phyloP scores from a whole-genome alignment of 352 stramenopile species.

The Phytophthora litchii region DNA sequence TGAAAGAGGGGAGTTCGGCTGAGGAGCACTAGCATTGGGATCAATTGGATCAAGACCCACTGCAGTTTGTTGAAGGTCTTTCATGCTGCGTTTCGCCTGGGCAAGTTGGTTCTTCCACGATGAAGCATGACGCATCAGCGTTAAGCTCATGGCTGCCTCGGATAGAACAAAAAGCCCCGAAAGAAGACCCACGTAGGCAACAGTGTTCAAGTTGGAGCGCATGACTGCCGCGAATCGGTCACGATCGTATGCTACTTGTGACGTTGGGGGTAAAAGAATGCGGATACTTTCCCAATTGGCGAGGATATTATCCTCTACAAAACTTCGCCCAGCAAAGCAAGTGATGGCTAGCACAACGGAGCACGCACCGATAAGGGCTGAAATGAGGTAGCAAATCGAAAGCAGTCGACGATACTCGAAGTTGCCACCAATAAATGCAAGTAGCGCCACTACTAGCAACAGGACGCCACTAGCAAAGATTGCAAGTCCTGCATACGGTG shows the following conservation, averaged over 20 bases:
- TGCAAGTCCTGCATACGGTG: slow-evolving; percentile 74
- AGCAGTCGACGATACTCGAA: slow-evolving; percentile 85
- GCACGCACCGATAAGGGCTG: slow-evolving; percentile 51
- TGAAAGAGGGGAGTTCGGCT: slow-evolving; percentile 13
- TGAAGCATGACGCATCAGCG: slow-evolving; percentile 56
- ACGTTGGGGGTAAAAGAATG: slow-evolving; percentile 69
- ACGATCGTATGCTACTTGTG: slow-evolving; percentile 70
- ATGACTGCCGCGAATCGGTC: slow-evolving; percentile 63
- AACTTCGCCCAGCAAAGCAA: slow-evolving; percentile 56
- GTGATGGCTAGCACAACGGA: slow-evolving; percentile 60
- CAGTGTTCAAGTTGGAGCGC: slow-evolving; percentile 57
- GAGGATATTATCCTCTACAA: slow-evolving; percentile 62
- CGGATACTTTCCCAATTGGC: slow-evolving; percentile 64
- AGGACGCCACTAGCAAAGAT: slow-evolving; percentile 62
- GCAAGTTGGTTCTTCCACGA: slow-evolving; percentile 63
- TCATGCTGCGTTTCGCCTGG: slow-evolving; percentile 56
- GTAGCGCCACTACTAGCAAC: slow-evolving; percentile 58
- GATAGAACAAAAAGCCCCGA: slow-evolving; percentile 63
- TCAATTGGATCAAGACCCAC: slow-evolving; percentile 17
- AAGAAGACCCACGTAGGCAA: slow-evolving; percentile 65
- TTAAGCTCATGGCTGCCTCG: slow-evolving; percentile 56
- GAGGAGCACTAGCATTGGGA: background rate
- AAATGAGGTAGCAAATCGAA: slow-evolving; percentile 70
- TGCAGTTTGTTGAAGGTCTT: slow-evolving; percentile 34
- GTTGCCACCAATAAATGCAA: slow-evolving; percentile 70